Conservation (phyloP, 2,329 filamentous ascomycete species). For the Fusarium sulawesiense region DNA sequence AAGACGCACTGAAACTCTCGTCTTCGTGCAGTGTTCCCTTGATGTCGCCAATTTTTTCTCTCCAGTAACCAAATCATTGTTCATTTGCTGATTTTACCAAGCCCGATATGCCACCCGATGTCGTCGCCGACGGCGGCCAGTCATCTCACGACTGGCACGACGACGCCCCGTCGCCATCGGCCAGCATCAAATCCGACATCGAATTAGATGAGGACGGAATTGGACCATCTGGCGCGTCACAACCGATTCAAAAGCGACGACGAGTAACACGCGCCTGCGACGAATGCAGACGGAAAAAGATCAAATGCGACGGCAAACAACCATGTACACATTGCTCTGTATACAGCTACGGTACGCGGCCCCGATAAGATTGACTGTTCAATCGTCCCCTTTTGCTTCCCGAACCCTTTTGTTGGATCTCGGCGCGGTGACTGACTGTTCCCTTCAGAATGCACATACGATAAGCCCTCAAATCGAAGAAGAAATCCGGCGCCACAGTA, state of each 20-base stretch:
- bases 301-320: slow-evolving; percentile 88
- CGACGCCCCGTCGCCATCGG: slow-evolving; percentile 55
- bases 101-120: slow-evolving; percentile 52
- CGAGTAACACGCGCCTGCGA: slow-evolving; percentile 85
- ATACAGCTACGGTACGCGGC: slow-evolving; percentile 88
- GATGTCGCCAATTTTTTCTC: slow-evolving; percentile 13
- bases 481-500: slow-evolving; percentile 93
- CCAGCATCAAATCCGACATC: slow-evolving; percentile 57
- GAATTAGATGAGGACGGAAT: slow-evolving; percentile 55
- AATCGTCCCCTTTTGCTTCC: slow-evolving; percentile 3
- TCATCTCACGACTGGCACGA: slow-evolving; percentile 53
- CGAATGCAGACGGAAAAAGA: slow-evolving; percentile 86
- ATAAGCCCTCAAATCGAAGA: slow-evolving; percentile 91
- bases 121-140: slow-evolving; percentile 57
- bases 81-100: slow-evolving; percentile 40
- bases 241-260: slow-evolving; percentile 79
- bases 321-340: slow-evolving; percentile 96
- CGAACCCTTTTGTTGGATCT: neutral
- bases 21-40: neutral
- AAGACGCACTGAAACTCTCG: slow-evolving; percentile 22
- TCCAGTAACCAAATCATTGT: slow-evolving; percentile 16
- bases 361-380: slow-evolving; percentile 4
- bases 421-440: slow-evolving; percentile 32
- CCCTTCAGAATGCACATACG: slow-evolving; percentile 85
- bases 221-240: slow-evolving; percentile 50